Evolutionary conservation across 2,329 filamentous ascomycete genomes (phyloP), one percentile per base, ranked within the genome.

Genomic region (Albifimbria verrucaria): DNA sequence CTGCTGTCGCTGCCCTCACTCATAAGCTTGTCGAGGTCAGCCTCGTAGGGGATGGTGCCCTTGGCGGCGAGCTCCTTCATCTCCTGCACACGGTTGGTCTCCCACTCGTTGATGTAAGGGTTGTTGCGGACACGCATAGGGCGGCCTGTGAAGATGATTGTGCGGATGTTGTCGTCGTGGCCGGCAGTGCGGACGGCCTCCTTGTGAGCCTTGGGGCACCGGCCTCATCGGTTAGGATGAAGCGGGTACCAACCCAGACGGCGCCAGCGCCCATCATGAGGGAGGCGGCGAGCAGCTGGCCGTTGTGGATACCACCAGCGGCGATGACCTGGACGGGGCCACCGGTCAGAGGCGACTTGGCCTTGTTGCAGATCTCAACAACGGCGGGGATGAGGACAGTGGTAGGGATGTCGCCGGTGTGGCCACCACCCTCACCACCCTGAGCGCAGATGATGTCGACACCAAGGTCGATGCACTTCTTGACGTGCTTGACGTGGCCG

Each of bases 361-460:
- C 79, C 68, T 87, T 87, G 74, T 88, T 82, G 77, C 84, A 86
- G 63, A 92, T 80, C 64, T 93, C 85, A 64, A 92, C 92, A 55
- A 96, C 92, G 53, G 92, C 88, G 51, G 94, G 94, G 71, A 97
- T 97, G 58, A 99, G 86, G 61, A 99, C 77, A 2, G 90, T 86
- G 51, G 93, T 97, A 59, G 94, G 91, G 39, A 96, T 89, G 72
- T 97, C 89, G 66, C 94, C 94, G 15, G 92, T 97, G 80, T 97
- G 92, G 62, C 94, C 94, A 71, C 94, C 94, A 59, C 94, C 94
- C 78, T 99, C 94, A 65, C 94, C 93, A 70, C 94, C 94, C 78
- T 99, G 94, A 50, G 94, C 94, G 79, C 93, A 97, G 78, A 99
- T 97, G 66, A 99, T 89, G 75, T 99, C 94, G 63, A 87, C 90